Conservation (phyloP, 352 stramenopile genomes). For the Globisporangium splendens region DNA sequence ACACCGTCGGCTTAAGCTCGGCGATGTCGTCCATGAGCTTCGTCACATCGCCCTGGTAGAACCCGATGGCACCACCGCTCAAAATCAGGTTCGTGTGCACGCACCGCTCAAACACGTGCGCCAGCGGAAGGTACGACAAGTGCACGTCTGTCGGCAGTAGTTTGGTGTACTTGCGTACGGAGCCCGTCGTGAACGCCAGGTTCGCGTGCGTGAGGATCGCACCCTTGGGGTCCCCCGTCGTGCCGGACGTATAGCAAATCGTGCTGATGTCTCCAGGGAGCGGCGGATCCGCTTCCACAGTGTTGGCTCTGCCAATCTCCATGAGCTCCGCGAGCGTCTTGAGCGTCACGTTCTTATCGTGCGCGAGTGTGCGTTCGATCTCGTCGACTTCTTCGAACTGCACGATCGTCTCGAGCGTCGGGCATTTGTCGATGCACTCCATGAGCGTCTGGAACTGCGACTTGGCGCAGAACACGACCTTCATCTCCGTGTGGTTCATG, state of each 20-base stretch:
- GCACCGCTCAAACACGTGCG: slow-evolving; percentile 92
- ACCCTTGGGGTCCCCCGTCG: slow-evolving; percentile 67
- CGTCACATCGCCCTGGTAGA: slow-evolving; percentile 86
- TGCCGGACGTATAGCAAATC: slow-evolving; percentile 84
- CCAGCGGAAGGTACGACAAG: slow-evolving; percentile 93
- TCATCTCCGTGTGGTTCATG: slow-evolving; percentile 73
- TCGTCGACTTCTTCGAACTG: slow-evolving; percentile 45
- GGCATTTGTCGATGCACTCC: slow-evolving; percentile 32
- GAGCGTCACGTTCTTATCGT: slow-evolving; percentile 29
- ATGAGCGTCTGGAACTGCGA: slow-evolving; percentile 50
- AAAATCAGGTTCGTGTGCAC: slow-evolving; percentile 52
- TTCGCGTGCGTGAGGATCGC: slow-evolving; percentile 60
- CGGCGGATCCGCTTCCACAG: slow-evolving; percentile 43
- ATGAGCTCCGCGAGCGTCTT: slow-evolving; percentile 40
- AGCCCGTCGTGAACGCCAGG: slow-evolving; percentile 21
- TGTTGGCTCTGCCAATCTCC: slow-evolving; percentile 30
- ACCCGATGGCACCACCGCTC: slow-evolving; percentile 83
- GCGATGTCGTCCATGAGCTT: slow-evolving; percentile 90
- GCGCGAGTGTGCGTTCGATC: slow-evolving; percentile 19
- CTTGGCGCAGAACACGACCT: slow-evolving; percentile 59
- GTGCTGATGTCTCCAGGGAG: slow-evolving; percentile 85
- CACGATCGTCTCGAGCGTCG: slow-evolving; percentile 47
- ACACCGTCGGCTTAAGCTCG: slow-evolving; percentile 86
- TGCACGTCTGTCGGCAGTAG: slow-evolving; percentile 34
- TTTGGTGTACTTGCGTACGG: slow-evolving; percentile 5